phyloP scores from a whole-genome alignment of 1,284 basidiomycete genomes.

The Apiotrichum laibachii region DNA sequence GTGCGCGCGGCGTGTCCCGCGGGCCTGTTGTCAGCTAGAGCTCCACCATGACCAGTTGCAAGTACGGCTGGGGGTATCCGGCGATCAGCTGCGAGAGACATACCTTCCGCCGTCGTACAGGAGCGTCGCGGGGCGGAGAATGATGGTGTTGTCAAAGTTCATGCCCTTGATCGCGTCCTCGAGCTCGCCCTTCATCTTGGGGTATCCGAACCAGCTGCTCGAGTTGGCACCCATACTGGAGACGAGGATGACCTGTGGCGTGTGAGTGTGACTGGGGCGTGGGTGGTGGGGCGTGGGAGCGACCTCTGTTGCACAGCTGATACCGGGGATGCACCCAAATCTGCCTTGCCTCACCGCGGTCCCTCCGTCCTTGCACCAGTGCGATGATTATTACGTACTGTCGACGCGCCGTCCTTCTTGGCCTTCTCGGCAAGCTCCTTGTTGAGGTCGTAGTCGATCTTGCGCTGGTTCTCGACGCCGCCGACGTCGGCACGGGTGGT shows the following conservation, averaged over 20 bases:
- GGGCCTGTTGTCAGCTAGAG: not conserved
- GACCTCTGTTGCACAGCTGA: not conserved
- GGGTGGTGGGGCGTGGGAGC: not conserved
- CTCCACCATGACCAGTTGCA: not conserved
- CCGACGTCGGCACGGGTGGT: conserved; percentile 44
- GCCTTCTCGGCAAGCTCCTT: conserved; percentile 40
- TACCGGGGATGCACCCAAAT: not conserved
- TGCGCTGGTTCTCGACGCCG: conserved; percentile 29
- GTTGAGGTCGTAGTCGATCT: conserved; percentile 44
- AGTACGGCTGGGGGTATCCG: no score
- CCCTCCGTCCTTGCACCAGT: not conserved
- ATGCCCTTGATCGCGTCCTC: conserved; percentile 41
- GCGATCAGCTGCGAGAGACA: conserved; percentile 8
- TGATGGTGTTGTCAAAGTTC: conserved; percentile 38
- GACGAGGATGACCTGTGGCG: conserved; percentile 44
- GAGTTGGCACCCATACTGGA: conserved; percentile 32
- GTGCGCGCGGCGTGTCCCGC: conserved; percentile 8
- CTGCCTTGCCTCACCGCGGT: no score
- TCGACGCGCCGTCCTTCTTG: conserved; percentile 39
- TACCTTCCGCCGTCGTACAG: conserved; percentile 36
- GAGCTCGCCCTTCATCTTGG: conserved; percentile 44
- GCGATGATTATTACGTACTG: conserved; percentile 25
- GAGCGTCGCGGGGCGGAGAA: conserved; percentile 43
- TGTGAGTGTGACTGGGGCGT: not conserved
- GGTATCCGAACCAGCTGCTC: conserved; percentile 33